phyloP scores from a whole-genome alignment of 176 grass and related monocot genomes.

The Chrysopogon serrulatus region DNA sequence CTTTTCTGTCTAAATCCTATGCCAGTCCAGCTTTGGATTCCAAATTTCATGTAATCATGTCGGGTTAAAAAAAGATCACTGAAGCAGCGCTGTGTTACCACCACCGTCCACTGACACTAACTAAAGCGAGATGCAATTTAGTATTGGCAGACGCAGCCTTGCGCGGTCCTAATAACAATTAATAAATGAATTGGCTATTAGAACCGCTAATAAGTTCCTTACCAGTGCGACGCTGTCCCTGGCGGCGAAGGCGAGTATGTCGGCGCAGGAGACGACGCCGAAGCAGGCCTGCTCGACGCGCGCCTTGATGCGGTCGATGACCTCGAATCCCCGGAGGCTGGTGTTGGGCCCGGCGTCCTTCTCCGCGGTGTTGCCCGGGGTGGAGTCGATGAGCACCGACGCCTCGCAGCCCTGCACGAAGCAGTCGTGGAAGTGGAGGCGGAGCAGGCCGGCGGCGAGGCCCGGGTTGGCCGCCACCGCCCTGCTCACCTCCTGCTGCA shows the following conservation, averaged over 20 bases:
- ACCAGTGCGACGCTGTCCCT: slow-evolving; percentile 78
- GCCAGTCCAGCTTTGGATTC: slow-evolving; percentile 10
- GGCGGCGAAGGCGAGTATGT: slow-evolving; percentile 91
- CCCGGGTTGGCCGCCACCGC: slow-evolving; percentile 46
- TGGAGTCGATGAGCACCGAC: slow-evolving; percentile 86
- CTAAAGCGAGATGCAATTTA: neutral
- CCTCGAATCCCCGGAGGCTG: slow-evolving; percentile 79
- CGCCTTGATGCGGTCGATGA: slow-evolving; percentile 64
- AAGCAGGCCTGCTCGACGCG: slow-evolving; percentile 64
- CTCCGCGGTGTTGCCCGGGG: slow-evolving; percentile 62
- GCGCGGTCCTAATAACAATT: neutral
- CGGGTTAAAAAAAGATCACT: neutral
- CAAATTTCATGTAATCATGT: slow-evolving; percentile 27
- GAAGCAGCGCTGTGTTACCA: neutral
- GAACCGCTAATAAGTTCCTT: neutral
- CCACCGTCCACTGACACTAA: neutral
- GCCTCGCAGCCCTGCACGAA: slow-evolving; percentile 87
- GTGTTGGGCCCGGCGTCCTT: slow-evolving; percentile 75
- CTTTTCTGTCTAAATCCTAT: slow-evolving; percentile 13
- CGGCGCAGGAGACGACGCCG: slow-evolving; percentile 77
- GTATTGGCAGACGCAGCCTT: neutral
- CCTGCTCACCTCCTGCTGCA: slow-evolving; percentile 67
- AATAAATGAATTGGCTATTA: neutral
- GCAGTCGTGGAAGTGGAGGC: slow-evolving; percentile 89
- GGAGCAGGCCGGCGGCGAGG: slow-evolving; percentile 61